Evolutionary conservation across 2,329 filamentous ascomycete species (phyloP), one percentile per base, ranked within the genome.

Genomic region (Lachnellula arida): DNA sequence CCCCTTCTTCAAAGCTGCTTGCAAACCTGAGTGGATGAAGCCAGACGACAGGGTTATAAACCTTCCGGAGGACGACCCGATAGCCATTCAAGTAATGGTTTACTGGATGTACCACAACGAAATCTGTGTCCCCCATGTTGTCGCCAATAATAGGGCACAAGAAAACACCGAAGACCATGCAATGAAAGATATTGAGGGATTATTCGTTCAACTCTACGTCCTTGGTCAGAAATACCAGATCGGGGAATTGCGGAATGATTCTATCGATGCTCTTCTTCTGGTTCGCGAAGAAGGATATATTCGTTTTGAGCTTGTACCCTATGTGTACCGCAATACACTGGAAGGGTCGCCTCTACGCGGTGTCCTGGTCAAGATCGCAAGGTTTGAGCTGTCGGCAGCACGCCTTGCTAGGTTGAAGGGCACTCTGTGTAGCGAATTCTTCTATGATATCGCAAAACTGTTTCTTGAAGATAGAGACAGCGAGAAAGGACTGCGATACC

Each of bases 51-150:
- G 35, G 2, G 39, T 32, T 9, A 50, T 63, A n/a, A 34, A 34
- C 7, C 32, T 63, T 5, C 54, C 56, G 7, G 47, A 54, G 4
- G 49, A 57, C 43, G 48, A 53, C 42, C 51, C 53, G 1, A 42
- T 54, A 1, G 40, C 39, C 5, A 42, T 59, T 25, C 19, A 32
- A 34, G n/a, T 22, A 17, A 49, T 59, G 42, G 39, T 54, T 22
- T 56, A 55, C 23, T 61, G 59, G 59, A 57, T 59, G 46, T 53
- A 59, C 28, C 23, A 56, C 32, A 9, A 51, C 25, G 8, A 54
- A 19, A 54, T 59, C 19, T 57, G 54, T 32, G 44, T 57, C 5
- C 47, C 54, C 1, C n/a, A 5, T 15, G 14, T 9, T 3, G 28
- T 32, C 28, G 9, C 8, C 28, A 32, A 32, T 32, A 3, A 32